Conservation (phyloP, 2,329 filamentous ascomycete genomes). For the Verticillium longisporum region DNA sequence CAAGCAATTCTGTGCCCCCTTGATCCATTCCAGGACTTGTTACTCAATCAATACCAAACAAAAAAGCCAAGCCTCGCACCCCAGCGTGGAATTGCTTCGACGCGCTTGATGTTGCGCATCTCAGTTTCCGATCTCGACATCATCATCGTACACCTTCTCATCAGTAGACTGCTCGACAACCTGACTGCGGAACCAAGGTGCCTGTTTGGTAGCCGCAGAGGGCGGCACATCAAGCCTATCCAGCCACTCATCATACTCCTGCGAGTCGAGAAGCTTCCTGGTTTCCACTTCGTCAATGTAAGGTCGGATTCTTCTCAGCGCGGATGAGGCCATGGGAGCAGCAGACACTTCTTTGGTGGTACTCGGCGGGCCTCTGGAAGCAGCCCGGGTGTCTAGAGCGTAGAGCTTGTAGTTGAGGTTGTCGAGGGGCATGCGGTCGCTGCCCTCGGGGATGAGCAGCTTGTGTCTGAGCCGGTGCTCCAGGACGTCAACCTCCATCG, state of each 20-base stretch:
- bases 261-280: background rate
- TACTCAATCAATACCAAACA: no score
- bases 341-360: background rate
- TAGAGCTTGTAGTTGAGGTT: background rate
- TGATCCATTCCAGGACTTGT: no score
- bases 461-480: slow-evolving; percentile 17
- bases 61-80: no score
- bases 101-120: no score
- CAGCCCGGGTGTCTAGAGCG: background rate
- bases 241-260: background rate
- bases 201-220: background rate
- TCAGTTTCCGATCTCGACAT: background rate
- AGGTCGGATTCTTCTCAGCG: background rate
- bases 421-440: background rate
- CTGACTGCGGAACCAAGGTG: background rate
- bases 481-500: slow-evolving; percentile 31
- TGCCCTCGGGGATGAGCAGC: background rate
- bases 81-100: no score
- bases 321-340: background rate
- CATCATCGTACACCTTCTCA: background rate
- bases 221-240: background rate
- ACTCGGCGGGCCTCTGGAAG: no score
- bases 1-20: no score
- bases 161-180: background rate
- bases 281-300: background rate